Conservation (phyloP, 2,329 filamentous ascomycete genomes). For the Epichloe gansuensis region DNA sequence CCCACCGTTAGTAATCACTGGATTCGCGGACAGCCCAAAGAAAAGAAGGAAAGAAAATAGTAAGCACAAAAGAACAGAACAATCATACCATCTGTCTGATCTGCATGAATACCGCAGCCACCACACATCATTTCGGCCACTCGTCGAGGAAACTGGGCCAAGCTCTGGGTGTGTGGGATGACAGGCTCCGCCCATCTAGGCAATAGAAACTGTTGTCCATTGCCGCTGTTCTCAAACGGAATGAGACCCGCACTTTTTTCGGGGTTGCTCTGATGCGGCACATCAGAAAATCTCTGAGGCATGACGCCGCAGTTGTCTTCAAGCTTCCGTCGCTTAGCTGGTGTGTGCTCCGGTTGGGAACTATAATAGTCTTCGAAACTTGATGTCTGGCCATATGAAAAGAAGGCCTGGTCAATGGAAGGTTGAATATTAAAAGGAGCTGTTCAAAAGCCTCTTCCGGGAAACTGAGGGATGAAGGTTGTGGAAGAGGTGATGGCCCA, state of each 20-base stretch:
- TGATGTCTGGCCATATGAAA: constrained; percentile 20
- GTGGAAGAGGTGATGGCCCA: constrained; percentile 11
- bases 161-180: constrained; percentile 13
- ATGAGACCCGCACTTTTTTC: background rate
- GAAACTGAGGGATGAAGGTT: constrained; percentile 11
- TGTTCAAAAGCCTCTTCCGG: constrained; percentile 6
- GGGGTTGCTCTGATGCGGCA: background rate
- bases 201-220: constrained; percentile 11
- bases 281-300: constrained; percentile 13
- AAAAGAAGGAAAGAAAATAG: background rate
- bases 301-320: constrained; percentile 19
- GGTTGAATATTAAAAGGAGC: constrained; percentile 12
- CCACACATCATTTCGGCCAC: constrained; percentile 21
- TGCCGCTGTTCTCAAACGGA: background rate
- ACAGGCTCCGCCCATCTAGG: constrained; percentile 13
- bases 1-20: background rate
- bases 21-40: background rate
- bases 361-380: constrained; percentile 19
- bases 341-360: constrained; percentile 13
- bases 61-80: background rate
- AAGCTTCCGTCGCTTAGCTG: constrained; percentile 21
- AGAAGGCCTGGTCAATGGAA: constrained; percentile 17
- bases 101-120: constrained; percentile 18
- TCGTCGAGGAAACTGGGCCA: constrained; percentile 16
- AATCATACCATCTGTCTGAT: constrained; percentile 21